A percentile compares a stretch with the other conserved stretches of the same genome.
Evolutionary conservation across 1,139 yeast species (phyloP).

Genomic region (Geotrichum bryndzae): DNA sequence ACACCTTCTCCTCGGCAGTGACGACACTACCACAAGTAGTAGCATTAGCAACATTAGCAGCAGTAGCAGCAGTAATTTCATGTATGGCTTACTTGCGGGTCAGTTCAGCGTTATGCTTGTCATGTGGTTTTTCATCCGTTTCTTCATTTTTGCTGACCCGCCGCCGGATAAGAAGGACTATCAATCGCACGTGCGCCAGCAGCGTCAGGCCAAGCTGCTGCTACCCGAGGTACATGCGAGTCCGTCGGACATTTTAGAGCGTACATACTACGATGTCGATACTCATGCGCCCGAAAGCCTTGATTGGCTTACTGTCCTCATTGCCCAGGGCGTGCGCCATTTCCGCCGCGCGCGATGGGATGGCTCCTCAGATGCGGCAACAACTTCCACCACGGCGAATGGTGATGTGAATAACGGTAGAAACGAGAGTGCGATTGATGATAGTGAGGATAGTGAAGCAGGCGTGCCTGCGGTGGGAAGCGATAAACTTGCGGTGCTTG

Average conservation of each 20-base stretch:
- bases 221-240: slow-evolving; percentile 31
- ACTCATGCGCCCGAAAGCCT: slow-evolving; percentile 83
- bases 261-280: slow-evolving; percentile 85
- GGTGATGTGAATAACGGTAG: not conserved
- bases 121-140: slow-evolving; percentile 70
- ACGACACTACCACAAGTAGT: not conserved
- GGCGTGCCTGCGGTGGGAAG: not conserved
- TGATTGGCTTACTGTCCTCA: slow-evolving; percentile 93
- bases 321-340: slow-evolving; percentile 87
- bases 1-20: not conserved
- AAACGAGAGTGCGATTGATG: not conserved
- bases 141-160: slow-evolving; percentile 81
- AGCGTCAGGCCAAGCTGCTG: slow-evolving; percentile 30
- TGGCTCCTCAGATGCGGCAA: slow-evolving; percentile 43
- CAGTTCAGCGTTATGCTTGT: slow-evolving; percentile 76
- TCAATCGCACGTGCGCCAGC: slow-evolving; percentile 26
- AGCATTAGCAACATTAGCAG: slow-evolving; percentile 18
- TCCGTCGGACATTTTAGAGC: slow-evolving; percentile 58
- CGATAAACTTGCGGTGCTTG: slow-evolving; percentile 53
- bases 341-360: slow-evolving; percentile 70
- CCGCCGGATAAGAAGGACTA: slow-evolving; percentile 33
- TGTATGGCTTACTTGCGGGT: slow-evolving; percentile 46
- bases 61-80: slow-evolving; percentile 22
- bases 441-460: not conserved
- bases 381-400: not conserved